A percentile compares a stretch with the other conserved stretches of the same genome.
Conservation (phyloP, 1,284 basidiomycete genomes). For the Schizophyllum amplum region DNA sequence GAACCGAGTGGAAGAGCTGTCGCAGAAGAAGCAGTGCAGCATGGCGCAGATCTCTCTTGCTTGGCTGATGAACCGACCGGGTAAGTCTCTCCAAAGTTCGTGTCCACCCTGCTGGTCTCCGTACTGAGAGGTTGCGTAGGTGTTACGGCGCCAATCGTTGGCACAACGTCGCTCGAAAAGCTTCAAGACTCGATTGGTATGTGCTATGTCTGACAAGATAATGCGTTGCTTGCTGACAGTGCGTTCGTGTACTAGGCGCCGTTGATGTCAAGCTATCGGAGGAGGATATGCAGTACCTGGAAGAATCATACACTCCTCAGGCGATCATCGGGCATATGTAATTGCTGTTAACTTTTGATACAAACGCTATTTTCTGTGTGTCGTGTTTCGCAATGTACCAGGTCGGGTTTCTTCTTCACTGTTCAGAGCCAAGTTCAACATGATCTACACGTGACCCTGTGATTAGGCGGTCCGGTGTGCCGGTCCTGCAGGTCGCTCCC, state of each 20-base stretch:
- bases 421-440: too few species aligned
- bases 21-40: background rate
- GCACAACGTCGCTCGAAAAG: constrained; percentile 46
- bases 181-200: constrained; percentile 41
- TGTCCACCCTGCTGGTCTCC: too few species aligned
- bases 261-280: constrained; percentile 35
- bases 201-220: constrained; percentile 2
- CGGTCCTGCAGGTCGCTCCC: too few species aligned
- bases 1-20: background rate
- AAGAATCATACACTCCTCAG: constrained; percentile 35
- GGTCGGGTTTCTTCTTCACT: too few species aligned
- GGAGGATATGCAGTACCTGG: constrained; percentile 45
- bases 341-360: too few species aligned
- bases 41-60: constrained; percentile 1
- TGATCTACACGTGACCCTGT: too few species aligned
- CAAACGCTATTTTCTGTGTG: too few species aligned
- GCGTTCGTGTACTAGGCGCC: constrained; percentile 21
- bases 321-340: constrained; percentile 27
- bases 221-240: background rate
- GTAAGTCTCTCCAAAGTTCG: background rate
- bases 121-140: constrained; percentile 16
- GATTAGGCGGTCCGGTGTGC: too few species aligned
- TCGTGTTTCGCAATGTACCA: too few species aligned
- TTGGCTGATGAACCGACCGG: constrained; percentile 8
- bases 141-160: constrained; percentile 50